These are phyloP conservation scores for Castanea mollissima DNA, from an alignment of 306 rosid genomes.

Conservation along the genomic window DNA sequence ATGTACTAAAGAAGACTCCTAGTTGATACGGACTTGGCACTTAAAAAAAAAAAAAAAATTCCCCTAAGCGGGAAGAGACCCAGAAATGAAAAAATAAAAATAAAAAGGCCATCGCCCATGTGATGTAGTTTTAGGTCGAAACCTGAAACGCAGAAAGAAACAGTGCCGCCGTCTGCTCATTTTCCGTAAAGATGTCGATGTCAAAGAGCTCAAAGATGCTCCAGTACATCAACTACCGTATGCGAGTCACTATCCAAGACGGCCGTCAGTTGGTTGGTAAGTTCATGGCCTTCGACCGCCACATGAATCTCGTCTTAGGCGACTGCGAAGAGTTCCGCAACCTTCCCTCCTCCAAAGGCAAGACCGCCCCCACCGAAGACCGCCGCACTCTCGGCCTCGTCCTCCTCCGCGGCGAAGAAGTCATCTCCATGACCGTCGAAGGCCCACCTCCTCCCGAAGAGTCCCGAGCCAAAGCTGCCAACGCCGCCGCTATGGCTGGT, in stretches of 20 bases:
- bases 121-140: too few species aligned
- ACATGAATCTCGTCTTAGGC: constrained; percentile 96
- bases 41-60: too few species aligned
- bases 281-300: constrained; percentile 99
- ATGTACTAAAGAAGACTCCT: fast-evolving
- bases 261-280: constrained; percentile 97
- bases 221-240: constrained; percentile 86
- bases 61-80: too few species aligned
- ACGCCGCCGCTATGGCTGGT: constrained; percentile 79
- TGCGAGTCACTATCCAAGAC: constrained; percentile 95
- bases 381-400: constrained; percentile 97
- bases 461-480: constrained; percentile 76
- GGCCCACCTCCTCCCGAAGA: constrained; percentile 97
- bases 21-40: too few species aligned
- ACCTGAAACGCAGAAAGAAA: too few species aligned
- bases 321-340: constrained; percentile 99
- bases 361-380: constrained; percentile 56
- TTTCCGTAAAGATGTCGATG: constrained; percentile 74
- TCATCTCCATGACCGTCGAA: constrained; percentile 97
- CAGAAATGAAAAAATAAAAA: too few species aligned
- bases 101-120: too few species aligned
- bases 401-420: constrained; percentile 97
- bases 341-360: constrained; percentile 86
- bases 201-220: constrained; percentile 99
- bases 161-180: too few species aligned